Base-by-base conservation (phyloP, 2,329 filamentous ascomycete genomes). In the Fusarium graminum region DNA sequence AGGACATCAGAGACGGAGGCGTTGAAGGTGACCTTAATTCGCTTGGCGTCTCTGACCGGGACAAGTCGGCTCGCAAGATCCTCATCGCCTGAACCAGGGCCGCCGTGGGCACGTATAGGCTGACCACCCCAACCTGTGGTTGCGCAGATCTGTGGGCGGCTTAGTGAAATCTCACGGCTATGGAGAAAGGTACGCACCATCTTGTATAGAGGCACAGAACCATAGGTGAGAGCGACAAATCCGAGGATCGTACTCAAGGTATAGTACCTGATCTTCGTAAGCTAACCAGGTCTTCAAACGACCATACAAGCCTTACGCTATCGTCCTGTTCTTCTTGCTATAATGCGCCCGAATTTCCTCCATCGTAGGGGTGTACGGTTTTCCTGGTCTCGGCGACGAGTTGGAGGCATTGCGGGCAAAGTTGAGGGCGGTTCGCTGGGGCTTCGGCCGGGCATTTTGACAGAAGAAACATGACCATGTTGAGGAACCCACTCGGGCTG, bases 11-110 rank as follows among this genome's bases (percentile, higher is more conserved):
- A 98, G 2, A 97, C 94, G 28, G 93, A 96, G 45, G 94, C 92
- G 75, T 93, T 95, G 86, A 99, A 99, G 26, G 94, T 98, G 68
- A 99, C 94, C 62, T 93, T 92, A 73, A 99, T 90, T 52, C 95
- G 92, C 70, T 92, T 92, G 59, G 92, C 91, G 70, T 88, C 85
- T 17, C 88, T 92, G 38, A 97, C 90, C 16, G 95, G 95, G 44
- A 89, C 86, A 42, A 99, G 86, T 54, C 94, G 92, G 46, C 85
- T 85, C 34, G 94, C 87, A 26, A 92, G 87, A 77, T 96, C 79
- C 64, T 81, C 83, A 59, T 84, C 80, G 65, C 81, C 40, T 13
- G 59, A 83, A 55, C 80, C 82, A 52, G 75, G 76, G 46, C 79
- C 78, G 49, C 81, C 80, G 80, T 92, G 90, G 43, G 93, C 93